phyloP scores from a whole-genome alignment of 108 stramenopile species.

The Skeletonema potamos region DNA sequence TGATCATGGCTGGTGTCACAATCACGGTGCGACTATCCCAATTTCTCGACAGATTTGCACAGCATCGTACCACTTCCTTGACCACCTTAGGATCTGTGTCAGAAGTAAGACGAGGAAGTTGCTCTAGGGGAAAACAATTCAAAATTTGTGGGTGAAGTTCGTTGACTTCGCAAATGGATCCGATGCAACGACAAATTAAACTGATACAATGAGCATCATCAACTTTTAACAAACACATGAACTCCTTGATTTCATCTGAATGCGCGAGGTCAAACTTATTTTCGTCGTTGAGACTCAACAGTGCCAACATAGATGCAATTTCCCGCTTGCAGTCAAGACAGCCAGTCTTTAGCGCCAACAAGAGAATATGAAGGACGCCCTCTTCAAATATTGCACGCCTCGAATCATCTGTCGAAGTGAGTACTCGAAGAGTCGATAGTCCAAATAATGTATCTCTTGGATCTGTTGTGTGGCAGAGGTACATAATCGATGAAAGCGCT shows the following conservation, averaged over 20 bases:
- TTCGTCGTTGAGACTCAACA: constrained; percentile 74
- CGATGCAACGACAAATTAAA: constrained; percentile 60
- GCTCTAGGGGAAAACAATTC: constrained; percentile 10
- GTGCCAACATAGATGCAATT: constrained; percentile 55
- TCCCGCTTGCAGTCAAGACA: constrained; percentile 62
- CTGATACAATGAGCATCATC: constrained; percentile 27
- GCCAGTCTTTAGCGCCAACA: constrained; percentile 44
- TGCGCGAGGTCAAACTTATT: constrained; percentile 78
- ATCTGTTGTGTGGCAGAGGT: constrained; percentile 67
- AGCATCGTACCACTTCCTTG: constrained; percentile 50
- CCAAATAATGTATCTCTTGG: constrained; percentile 65
- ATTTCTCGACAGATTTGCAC: constrained; percentile 65
- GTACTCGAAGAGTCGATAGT: constrained; percentile 66
- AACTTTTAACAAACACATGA: constrained; percentile 11
- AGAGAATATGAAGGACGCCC: constrained; percentile 61
- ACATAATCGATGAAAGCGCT: constrained; percentile 71
- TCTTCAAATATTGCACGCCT: constrained; percentile 64
- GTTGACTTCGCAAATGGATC: constrained; percentile 67
- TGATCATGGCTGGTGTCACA: constrained; percentile 38
- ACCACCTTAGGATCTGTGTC: constrained; percentile 9
- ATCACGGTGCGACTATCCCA: constrained; percentile 48
- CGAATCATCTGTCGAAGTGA: constrained; percentile 49
- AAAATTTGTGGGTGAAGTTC: constrained; percentile 25
- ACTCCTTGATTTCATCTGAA: constrained; percentile 31
- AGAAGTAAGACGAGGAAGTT: constrained; percentile 20